These are phyloP conservation scores for Suillus brevipes DNA, from an alignment of 768 basidiomycete species.

Conservation along the genomic window DNA sequence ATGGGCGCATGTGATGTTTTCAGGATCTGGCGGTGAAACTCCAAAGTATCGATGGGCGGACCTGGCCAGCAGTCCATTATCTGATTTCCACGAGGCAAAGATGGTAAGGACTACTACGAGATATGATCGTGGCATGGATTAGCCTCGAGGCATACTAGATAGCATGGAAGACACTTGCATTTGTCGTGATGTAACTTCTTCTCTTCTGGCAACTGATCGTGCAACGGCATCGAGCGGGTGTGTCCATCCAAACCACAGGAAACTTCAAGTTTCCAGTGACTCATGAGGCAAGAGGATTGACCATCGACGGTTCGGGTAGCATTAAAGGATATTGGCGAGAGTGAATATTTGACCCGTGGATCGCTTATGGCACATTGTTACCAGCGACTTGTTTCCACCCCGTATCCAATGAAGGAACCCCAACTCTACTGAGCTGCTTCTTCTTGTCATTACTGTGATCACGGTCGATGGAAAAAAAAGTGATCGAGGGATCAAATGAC, in stretches of 20 bases:
- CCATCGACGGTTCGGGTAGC: background rate
- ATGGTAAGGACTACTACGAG: too few species aligned
- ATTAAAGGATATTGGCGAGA: background rate
- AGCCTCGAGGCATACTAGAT: background rate
- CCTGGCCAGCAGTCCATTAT: background rate
- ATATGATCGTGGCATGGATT: background rate
- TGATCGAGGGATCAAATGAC: background rate
- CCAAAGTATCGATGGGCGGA: background rate
- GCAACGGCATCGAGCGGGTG: background rate
- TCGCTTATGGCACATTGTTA: background rate
- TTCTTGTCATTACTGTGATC: background rate
- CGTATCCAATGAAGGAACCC: background rate
- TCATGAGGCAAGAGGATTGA: background rate
- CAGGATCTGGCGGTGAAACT: background rate
- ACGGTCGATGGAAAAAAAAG: background rate
- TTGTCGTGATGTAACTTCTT: background rate
- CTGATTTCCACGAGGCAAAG: slow-evolving; percentile 2
- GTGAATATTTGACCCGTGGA: background rate
- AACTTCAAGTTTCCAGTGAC: background rate
- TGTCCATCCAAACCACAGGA: background rate
- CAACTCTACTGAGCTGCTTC: background rate
- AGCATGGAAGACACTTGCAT: background rate
- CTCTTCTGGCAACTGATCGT: background rate
- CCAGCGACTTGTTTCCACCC: background rate
- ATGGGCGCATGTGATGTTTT: background rate